A percentile compares a stretch with the other conserved stretches of the same genome.
Evolutionary conservation across 306 rosid species (phyloP).

Genomic region (Medicago truncatula): DNA sequence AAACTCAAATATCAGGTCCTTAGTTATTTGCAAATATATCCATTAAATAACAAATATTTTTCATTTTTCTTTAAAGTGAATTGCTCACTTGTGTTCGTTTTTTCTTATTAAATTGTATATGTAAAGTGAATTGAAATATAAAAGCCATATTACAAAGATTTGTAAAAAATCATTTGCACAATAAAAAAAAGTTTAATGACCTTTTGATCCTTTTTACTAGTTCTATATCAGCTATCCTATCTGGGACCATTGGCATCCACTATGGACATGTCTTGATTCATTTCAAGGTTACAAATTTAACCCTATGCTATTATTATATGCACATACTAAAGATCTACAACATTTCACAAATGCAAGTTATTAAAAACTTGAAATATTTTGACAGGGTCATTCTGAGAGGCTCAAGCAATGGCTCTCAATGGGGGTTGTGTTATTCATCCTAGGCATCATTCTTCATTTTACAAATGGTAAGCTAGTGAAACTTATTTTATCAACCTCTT

Average conservation of each 20-base stretch:
- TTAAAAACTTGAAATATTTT: conserved; percentile 15
- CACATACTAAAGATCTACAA: background rate
- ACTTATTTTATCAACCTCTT: background rate
- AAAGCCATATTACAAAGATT: background rate
- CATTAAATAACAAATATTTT: too few species aligned
- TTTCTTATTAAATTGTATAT: background rate
- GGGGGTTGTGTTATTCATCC: conserved; percentile 59
- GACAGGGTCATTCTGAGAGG: conserved; percentile 74
- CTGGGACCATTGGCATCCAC: conserved; percentile 83
- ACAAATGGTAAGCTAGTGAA: conserved; percentile 63
- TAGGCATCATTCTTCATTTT: conserved; percentile 81
- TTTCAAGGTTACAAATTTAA: conserved; percentile 66
- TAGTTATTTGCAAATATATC: too few species aligned
- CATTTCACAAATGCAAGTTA: conserved; percentile 13
- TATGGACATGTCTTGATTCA: conserved; percentile 87
- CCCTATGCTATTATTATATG: background rate
- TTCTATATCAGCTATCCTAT: conserved; percentile 75
- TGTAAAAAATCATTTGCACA: background rate
- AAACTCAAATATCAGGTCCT: too few species aligned
- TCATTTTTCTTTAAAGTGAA: too few species aligned
- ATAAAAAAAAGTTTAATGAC: too few species aligned
- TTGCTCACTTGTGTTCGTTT: too few species aligned
- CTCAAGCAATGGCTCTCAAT: conserved; percentile 82
- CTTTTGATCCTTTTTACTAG: conserved; percentile 39
- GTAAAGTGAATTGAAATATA: background rate